A percentile compares a stretch with the other conserved stretches of the same genome.
These are phyloP conservation scores for Leucocoprinus birnbaumii DNA, from an alignment of 768 basidiomycete genomes.

Conservation along the genomic window DNA sequence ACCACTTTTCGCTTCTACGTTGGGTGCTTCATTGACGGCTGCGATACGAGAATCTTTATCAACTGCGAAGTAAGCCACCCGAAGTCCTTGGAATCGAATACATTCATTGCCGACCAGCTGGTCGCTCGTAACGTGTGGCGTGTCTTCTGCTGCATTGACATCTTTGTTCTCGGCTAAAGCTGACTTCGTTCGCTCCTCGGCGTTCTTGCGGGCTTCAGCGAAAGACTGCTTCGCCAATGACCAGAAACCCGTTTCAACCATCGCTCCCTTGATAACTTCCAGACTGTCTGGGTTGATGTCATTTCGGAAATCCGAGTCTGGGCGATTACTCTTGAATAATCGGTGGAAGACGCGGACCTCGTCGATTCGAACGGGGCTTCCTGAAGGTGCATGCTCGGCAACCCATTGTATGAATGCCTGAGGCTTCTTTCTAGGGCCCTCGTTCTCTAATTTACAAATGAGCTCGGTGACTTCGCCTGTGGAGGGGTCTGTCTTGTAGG, in stretches of 20 bases:
- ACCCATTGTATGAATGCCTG: slow-evolving; percentile 99
- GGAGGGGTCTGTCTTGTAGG: slow-evolving; percentile 71
- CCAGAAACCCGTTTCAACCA: slow-evolving; percentile 92
- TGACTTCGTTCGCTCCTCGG: slow-evolving; percentile 58
- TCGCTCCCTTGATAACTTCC: slow-evolving; percentile 73
- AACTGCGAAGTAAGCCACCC: slow-evolving; percentile 92
- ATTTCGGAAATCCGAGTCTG: slow-evolving; percentile 73
- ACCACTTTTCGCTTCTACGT: slow-evolving; percentile 35
- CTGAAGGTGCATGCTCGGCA: slow-evolving; percentile 73
- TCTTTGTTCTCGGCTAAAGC: slow-evolving; percentile 47
- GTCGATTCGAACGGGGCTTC: slow-evolving; percentile 81
- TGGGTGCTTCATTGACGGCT: slow-evolving; percentile 54
- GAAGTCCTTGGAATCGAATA: slow-evolving; percentile 93
- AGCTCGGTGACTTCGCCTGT: slow-evolving; percentile 80
- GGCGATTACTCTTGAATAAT: slow-evolving; percentile 93
- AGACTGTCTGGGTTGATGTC: slow-evolving; percentile 85
- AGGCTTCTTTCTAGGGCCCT: slow-evolving; percentile 65
- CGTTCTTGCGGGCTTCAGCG: slow-evolving; percentile 61
- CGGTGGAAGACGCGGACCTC: slow-evolving; percentile 92
- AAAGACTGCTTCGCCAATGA: slow-evolving; percentile 68
- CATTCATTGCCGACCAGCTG: slow-evolving; percentile 90
- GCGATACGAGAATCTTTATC: slow-evolving; percentile 81
- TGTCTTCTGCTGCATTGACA: slow-evolving; percentile 39
- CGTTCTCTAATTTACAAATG: slow-evolving; percentile 74
- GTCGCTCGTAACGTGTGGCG: slow-evolving; percentile 70